Base-by-base conservation (phyloP, 495 filamentous ascomycete species). In the Lophiotrema nucula region DNA sequence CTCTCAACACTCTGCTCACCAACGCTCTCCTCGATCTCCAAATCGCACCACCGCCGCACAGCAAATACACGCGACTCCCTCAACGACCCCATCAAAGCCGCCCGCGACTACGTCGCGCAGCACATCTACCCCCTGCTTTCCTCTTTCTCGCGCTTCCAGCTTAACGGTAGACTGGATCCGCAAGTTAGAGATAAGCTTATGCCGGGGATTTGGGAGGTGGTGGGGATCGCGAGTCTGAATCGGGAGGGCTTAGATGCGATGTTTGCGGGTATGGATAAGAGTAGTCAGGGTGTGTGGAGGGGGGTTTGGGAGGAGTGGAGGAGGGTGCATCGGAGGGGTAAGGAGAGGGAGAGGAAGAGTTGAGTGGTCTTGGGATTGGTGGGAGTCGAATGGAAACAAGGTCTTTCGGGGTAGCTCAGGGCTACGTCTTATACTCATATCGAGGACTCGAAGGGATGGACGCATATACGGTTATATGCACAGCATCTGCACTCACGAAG, bases 1-100 rank as follows among this genome's bases (percentile, higher is more conserved):
- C 74, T 96, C 26, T 87, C 83, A 4, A 78, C 87, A 2, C 79
- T 95, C 49, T 90, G 87, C 69, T 86, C 92, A 50, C 91, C 91
- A 13, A 87, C 84, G 13, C 81, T 82, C 15, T 90, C 85, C 0
- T 86, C 87, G 3, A 85, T 90, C 1, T 74, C 84, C 4, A 75
- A 79, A 13, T 70, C 76, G 1, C 61, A 65, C 15, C 76, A 72
- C 41, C 62, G 70, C 10, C 65, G 68, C 18, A 58, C 60, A 72
- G 47, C 69, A 74, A 23, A 49, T 52, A 31, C 13, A 35, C 2
- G n/a, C 63, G 47, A 21, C 11, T 11, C 10, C 19, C 78, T 96
- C 15, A 86, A 83, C 47, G 89, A 91, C 53, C 83, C 88, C 53
- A 87, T 85, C 5, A 87, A 88, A 60, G 85, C 82, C 49, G 88